Base-by-base conservation (phyloP, 352 stramenopile species). In the Pythium coloratum region DNA sequence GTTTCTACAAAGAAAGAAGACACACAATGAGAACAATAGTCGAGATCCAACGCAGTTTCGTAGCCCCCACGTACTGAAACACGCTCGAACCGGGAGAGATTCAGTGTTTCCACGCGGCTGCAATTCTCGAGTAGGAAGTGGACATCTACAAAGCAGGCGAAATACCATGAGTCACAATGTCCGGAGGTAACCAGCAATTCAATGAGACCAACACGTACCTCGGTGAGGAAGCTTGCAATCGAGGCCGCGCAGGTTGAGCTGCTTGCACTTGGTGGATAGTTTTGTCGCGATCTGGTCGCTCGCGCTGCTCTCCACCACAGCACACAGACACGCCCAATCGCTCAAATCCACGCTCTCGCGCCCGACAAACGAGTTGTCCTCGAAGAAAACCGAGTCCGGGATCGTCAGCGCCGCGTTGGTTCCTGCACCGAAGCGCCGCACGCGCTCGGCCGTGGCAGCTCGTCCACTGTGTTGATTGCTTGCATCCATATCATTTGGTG, bases 371-470 rank as follows among this genome's bases (percentile, higher is more conserved):
- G 82, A 90, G 32, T 92, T 88, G 6, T 69, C 36, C 34, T 80
- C 72, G 40, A 76, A 92, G 57, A 92, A 92, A 16, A 90, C 47
- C 13, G 67, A 49, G 42, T 88, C 74, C 0, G 82, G 84, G 2
- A 89, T 74, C 13, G 32, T 2, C 36, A 73, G 7, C 33, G 33
- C 12, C 13, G 44, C n/a, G 26, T 28, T 53, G 3, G 58, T 51
- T 16, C 33, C n/a, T 14, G 36, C 7, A 3, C 7, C 40, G 1
- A 42, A 47, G 2, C 55, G 30, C 0, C 54, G 53, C 10, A 51
- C 57, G 46, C 58, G 44, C 20, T 60, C 55, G 2, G 46, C 55
- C 9, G 60, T 63, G n/a, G 59, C 58, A 9, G 24, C 36, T 16
- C 76, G 62, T n/a, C 68, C 71, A n/a, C 74, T 88, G 24, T 76